Percentiles rank a stretch among this genome's conserved stretches.
Conservation (phyloP, 129 eudicot genomes). For the Pittosporum tobira region DNA sequence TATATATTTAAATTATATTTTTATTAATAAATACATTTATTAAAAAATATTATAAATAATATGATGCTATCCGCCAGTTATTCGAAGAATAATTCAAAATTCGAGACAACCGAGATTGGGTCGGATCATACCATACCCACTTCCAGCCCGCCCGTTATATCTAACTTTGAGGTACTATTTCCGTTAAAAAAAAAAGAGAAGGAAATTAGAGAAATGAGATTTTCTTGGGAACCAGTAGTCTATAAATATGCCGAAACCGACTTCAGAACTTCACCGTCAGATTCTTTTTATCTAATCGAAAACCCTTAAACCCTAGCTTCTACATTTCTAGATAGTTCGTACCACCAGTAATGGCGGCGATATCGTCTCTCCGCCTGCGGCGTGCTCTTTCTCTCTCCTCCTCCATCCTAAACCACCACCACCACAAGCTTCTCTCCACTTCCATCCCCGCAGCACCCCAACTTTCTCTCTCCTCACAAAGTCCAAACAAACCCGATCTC, state of each 20-base stretch:
- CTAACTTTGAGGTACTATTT: no score
- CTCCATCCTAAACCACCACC: slow-evolving; percentile 25
- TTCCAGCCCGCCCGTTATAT: no score
- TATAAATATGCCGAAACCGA: neutral
- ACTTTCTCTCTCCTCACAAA: neutral
- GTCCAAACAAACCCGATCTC: neutral
- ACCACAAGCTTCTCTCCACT: slow-evolving; percentile 12
- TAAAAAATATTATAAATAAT: no score
- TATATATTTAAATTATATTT: no score
- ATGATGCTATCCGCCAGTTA: no score
- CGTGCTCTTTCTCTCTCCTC: slow-evolving; percentile 48
- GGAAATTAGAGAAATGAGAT: no score
- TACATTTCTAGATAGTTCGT: neutral
- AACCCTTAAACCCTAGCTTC: slow-evolving; percentile 26
- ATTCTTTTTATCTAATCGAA: no score
- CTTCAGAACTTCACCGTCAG: neutral
- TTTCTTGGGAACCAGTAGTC: neutral
- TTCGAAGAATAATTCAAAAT: no score
- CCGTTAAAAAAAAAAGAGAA: no score
- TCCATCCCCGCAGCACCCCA: slow-evolving; percentile 4
- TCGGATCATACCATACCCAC: no score
- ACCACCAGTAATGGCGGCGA: slow-evolving; percentile 23
- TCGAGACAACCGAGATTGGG: no score
- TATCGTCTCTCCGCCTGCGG: slow-evolving; percentile 51
- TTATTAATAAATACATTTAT: no score